A percentile compares a stretch with the other conserved stretches of the same genome.
Evolutionary conservation across 768 basidiomycete species (phyloP).

Genomic region (Filobasidium wieringae): DNA sequence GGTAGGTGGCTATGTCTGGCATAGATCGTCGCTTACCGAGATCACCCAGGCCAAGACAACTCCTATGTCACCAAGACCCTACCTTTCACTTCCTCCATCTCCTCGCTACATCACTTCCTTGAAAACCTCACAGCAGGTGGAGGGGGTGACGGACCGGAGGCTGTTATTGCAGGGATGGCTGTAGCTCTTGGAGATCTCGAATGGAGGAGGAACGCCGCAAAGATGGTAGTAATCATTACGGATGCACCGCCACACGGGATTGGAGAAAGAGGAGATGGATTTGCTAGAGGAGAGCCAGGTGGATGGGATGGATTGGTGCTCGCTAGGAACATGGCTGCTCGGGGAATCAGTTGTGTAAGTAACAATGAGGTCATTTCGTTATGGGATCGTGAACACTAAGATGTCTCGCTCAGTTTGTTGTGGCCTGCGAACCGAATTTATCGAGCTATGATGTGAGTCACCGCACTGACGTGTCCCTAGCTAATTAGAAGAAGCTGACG

Average conservation of each 20-base stretch:
- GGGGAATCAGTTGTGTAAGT: slow-evolving; percentile 78
- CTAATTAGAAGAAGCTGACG: too few species aligned
- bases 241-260: slow-evolving; percentile 97
- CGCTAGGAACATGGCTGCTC: slow-evolving; percentile 58
- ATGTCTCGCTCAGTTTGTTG: slow-evolving; percentile 61
- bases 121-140: slow-evolving; percentile 22
- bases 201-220: slow-evolving; percentile 76
- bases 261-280: slow-evolving; percentile 77
- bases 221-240: slow-evolving; percentile 92
- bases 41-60: slow-evolving; percentile 94
- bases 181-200: slow-evolving; percentile 72
- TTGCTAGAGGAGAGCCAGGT: neutral
- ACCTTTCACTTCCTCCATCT: slow-evolving; percentile 90
- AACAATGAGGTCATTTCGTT: neutral
- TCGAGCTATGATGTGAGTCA: slow-evolving; percentile 31
- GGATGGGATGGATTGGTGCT: slow-evolving; percentile 7
- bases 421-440: slow-evolving; percentile 79
- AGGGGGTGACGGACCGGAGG: slow-evolving; percentile 76
- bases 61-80: slow-evolving; percentile 88
- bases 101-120: slow-evolving; percentile 22
- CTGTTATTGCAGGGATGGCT: slow-evolving; percentile 82
- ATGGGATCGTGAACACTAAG: neutral
- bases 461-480: neutral
- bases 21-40: slow-evolving; percentile 80
- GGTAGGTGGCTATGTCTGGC: neutral